phyloP scores from a whole-genome alignment of 805 yeast genomes.

The Candida qinlingensis region DNA sequence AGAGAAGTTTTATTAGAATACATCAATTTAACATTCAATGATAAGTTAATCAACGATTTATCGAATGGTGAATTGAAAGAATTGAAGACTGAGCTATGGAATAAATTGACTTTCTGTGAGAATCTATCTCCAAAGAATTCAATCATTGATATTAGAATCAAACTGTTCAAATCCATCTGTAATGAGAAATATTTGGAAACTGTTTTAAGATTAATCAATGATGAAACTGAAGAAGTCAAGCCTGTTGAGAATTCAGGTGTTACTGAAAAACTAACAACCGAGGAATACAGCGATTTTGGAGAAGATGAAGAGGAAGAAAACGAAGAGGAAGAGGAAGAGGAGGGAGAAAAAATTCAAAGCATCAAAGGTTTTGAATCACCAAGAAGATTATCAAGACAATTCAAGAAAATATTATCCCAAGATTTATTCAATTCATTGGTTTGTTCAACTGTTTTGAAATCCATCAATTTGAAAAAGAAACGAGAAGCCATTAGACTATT shows the following conservation, averaged over 20 bases:
- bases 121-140: constrained; percentile 23
- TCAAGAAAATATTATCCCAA: constrained; percentile 17
- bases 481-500: constrained; percentile 14
- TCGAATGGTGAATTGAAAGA: constrained; percentile 21
- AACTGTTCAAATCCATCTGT: constrained; percentile 25
- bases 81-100: constrained; percentile 23
- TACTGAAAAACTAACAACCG: background rate
- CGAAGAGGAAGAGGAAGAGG: constrained; percentile 3
- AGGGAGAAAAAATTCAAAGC: constrained; percentile 4
- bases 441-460: constrained; percentile 21
- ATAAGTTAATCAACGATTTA: constrained; percentile 8
- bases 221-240: constrained; percentile 6
- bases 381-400: constrained; percentile 13
- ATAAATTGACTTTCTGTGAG: constrained; percentile 20
- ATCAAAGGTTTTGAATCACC: background rate
- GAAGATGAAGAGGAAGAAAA: constrained; percentile 8
- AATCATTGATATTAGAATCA: constrained; percentile 23
- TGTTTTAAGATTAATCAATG: constrained; percentile 14
- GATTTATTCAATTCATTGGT: constrained; percentile 23
- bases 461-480: constrained; percentile 14
- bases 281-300: constrained; percentile 3
- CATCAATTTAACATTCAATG: constrained; percentile 22
- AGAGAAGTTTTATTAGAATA: constrained; percentile 23
- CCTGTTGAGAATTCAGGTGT: background rate
- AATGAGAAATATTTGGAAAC: constrained; percentile 23